Evolutionary conservation across 106 monocot species (phyloP), one percentile per base, ranked within the genome.

Genomic region (Platanthera zijinensis): DNA sequence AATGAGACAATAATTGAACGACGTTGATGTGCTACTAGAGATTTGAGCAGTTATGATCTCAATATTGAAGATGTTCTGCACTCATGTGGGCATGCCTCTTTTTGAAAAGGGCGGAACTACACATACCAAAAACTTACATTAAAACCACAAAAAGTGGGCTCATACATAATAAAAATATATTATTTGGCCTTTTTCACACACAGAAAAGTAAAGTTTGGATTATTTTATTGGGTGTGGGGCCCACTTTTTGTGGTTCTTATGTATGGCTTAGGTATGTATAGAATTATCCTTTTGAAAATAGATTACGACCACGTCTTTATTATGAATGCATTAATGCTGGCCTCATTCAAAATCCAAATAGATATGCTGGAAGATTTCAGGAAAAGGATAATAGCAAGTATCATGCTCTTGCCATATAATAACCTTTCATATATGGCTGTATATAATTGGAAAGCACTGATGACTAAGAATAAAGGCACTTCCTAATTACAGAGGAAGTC

Each of bases 1-100:
- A 84, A 86, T 51, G 96, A 96, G 81, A 89, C 96, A 15, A 96
- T 88, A 79, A 66, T 93, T 21, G 96, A 96, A n/a, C n/a, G n/a
- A 79, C 85, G 57, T 8, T 96, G 96, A 73, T 84, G 96, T 8
- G 96, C 96, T 14, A 85, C 89, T 17, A 87, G 90, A 83, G 96
- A 93, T 74, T 73, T 96, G 78, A 93, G 93, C 51, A 93, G 89
- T 80, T 96, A 93, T 82, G 90, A 89, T 48, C 90, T 90, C 48
- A 78, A 79, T 73, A 93, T 96, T 48, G 85, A 96, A 28, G 87
- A 96, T 78, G 85, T 89, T 15, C 79, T 96, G 14, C 83, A 15
- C 49, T 84, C 90, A 54, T 96, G 96, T 71, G 93, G 96, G 7
- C 96, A 96, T 84, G 93, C 96, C 73, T 89, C 93, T 10, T 83